These are phyloP conservation scores for Fallopia convolvulus DNA, from an alignment of 148 eudicot species.

Conservation along the genomic window DNA sequence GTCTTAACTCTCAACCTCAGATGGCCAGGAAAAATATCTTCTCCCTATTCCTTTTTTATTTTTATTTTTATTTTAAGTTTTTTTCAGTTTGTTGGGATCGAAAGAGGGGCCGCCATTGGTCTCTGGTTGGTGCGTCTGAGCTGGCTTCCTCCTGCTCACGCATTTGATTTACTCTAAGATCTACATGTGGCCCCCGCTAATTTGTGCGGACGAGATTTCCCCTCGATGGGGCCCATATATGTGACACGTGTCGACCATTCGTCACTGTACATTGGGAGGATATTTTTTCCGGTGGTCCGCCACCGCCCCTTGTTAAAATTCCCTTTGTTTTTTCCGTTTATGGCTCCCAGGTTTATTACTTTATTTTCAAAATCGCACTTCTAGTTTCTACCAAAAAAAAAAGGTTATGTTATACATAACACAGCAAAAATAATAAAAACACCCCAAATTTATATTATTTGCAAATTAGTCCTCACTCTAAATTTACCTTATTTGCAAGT, in stretches of 20 bases:
- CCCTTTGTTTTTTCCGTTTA: no score
- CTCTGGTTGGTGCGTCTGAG: neutral
- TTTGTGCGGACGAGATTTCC: neutral
- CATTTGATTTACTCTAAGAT: neutral
- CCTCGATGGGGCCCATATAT: neutral
- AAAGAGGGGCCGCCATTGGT: neutral
- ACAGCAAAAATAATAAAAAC: no score
- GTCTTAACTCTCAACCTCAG: neutral
- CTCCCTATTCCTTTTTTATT: neutral
- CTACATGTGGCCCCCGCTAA: neutral
- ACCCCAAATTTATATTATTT: no score
- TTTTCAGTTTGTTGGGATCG: slow-evolving; percentile 12
- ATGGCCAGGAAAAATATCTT: neutral
- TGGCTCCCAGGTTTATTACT: no score
- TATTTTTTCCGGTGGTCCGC: neutral
- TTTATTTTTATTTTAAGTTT: neutral
- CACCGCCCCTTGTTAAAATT: neutral
- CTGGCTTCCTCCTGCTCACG: neutral
- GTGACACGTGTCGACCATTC: neutral
- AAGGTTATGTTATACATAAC: no score
- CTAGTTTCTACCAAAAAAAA: no score
- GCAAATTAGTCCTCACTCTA: no score
- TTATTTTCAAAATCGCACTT: no score
- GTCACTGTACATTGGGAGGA: neutral
- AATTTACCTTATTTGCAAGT: no score